Base-by-base conservation (phyloP, 495 filamentous ascomycete genomes). In the Neurospora terricola region DNA sequence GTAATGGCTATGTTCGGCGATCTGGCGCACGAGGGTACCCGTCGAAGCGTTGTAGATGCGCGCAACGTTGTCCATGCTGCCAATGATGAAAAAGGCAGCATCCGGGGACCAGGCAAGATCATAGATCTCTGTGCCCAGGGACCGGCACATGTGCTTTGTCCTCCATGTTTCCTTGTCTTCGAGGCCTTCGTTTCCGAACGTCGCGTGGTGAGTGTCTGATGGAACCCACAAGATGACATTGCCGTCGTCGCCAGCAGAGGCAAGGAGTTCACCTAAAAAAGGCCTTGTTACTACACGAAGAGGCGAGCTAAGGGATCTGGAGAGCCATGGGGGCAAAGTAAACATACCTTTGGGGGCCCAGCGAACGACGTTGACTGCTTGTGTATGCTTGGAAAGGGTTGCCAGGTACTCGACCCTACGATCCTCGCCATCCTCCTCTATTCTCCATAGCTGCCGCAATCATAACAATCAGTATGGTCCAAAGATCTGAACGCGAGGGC, bases 11-110 rank as follows among this genome's bases (percentile, higher is more conserved):
- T 99, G 96, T 80, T 99, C 96, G 54, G 96, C 96, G 75, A 99
- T 99, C 80, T 98, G 95, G 71, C 96, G 91, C 72, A 99, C 91
- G 77, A 94, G 90, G 84, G 91, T 90, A 38, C 96, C 96, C 74
- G 91, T 97, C 72, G 93, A 90, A 70, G 95, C 94, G 82, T 97
- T 97, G 86, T 97, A 98, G 74, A 99, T 98, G 59, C 96, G 87
- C 69, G 96, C 94, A 78, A 98, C 90, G 81, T 99, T 99, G 82
- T 99, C 96, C 94, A 98, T 98, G 81, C 96, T 98, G 6, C 96
- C 96, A 23, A 94, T 97, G 75, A 99, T 97, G 84, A 98, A 97
- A 83, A 94, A 97, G 38, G 92, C 86, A 30, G 93, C 95, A 84
- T 99, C 96, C 11, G 96, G 96, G 30, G 96, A 97, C 96, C 96